Base-by-base conservation (phyloP, 23 red algal species). In the Agarophyton chilense region DNA sequence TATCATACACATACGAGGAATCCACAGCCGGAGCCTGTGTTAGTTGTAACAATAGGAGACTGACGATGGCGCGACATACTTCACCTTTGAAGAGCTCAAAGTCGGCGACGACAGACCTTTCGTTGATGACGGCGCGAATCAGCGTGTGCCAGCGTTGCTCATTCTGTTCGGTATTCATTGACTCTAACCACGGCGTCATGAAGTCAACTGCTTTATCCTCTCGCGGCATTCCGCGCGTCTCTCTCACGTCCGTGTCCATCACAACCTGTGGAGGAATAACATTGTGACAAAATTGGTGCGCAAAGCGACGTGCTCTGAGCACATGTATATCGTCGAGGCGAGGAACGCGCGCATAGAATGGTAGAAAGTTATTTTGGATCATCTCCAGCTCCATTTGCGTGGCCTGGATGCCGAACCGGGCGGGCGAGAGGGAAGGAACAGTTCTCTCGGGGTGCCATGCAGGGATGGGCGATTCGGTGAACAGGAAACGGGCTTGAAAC, bases 101-200 rank as follows among this genome's bases (percentile, higher is more conserved):
- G 39, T 87, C 68, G 46, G 36, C 42, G n/a, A 87, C 42, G 4
- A 62, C 29, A 24, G 28, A 21, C 45, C 47, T 72, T 52, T 87
- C 34, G 31, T 42, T 45, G 46, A 74, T 34, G 34, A 87, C 64
- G 26, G 54, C 31, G 63, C 35, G 46, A 16, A 71, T 62, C 16
- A 87, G 45, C 19, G 63, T 40, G 18, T 72, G 45, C 82, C 82
- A 87, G 17, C 61, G 44, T 41, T 51, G 42, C 26, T 72, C 82
- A 57, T 87, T 52, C 31, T 72, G 40, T 25, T 33, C 26, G 21
- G 47, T 33, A 44, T 58, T 39, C 82, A 87, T 87, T 11, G 39
- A 68, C 43, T 87, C 24, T 6, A 87, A 64, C 82, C 82, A 87
- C 33, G 82, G 82, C 16, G 82, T 87, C 82, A 87, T 87, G n/a